Base-by-base conservation (phyloP, 2,329 filamentous ascomycete genomes). In the Mariannaea elegans region DNA sequence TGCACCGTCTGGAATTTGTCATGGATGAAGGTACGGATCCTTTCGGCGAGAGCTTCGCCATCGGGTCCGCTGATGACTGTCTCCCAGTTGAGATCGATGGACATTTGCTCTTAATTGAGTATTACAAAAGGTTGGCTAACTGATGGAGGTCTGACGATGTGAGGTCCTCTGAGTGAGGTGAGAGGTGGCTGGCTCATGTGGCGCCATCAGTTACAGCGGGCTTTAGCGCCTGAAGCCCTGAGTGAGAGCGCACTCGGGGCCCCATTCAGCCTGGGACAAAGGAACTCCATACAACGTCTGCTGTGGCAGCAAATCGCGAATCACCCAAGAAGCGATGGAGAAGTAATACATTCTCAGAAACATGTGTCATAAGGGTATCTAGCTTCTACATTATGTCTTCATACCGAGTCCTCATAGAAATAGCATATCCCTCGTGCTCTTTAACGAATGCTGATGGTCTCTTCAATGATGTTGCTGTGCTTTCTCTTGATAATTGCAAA, bases 21-120 rank as follows among this genome's bases (percentile, higher is more conserved):
- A 78, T 99, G 93, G 70, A 99, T 91, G 79, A 99, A 99, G 71
- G 89, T 88, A 66, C 94, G 91, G 77, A 99, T 97, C 64, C 85
- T 86, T 73, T 93, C 90, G 47, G 94, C 93, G 62, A 97, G 88
- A 53, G 87, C 91, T 65, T 89, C 85, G 56, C 95, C 94, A 77
- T 98, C 94, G 47, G 93, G 87, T 24, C 95, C 95, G 63, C 88
- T 89, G 19, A 94, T 98, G 73, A 98, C 87, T 63, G 90, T 91
- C 72, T 95, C 90, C 95, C 95, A 99, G 78, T 97, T 93, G 75
- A 99, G 90, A 74, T 98, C 94, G 81, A 99, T 94, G 69, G 95
- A 98, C 95, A 99, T 99, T 67, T 61, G 62, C 53, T 42, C 21
- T 36, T 45, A n/a, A 19, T 41, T 36, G 58, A 49, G 62, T 56